These are phyloP conservation scores for Moricandia moricandioides DNA, from an alignment of 345 rosid species.

Conservation along the genomic window DNA sequence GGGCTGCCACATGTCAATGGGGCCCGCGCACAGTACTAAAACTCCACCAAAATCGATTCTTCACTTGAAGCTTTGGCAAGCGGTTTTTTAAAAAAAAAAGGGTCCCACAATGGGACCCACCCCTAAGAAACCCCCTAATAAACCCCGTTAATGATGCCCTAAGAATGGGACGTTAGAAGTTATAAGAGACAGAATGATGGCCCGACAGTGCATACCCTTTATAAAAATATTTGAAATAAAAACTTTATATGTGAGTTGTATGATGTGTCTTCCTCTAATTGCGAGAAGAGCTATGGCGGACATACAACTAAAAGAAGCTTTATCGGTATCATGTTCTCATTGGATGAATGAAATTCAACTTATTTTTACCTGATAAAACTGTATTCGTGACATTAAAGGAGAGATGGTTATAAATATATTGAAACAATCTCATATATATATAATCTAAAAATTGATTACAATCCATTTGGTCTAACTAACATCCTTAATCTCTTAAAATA, in stretches of 20 bases:
- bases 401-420: background rate
- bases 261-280: slow-evolving; percentile 32
- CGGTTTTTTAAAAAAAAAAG: no score
- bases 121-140: no score
- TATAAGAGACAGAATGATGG: slow-evolving; percentile 33
- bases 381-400: background rate
- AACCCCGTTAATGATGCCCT: no score
- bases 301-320: slow-evolving; percentile 2
- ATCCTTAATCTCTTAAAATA: background rate
- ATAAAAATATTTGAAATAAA: background rate
- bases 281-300: background rate
- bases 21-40: no score
- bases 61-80: no score
- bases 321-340: slow-evolving; percentile 19
- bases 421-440: background rate
- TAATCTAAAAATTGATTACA: background rate
- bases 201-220: slow-evolving; percentile 12
- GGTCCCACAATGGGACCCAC: no score
- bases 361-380: background rate
- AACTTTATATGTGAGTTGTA: slow-evolving; percentile 15
- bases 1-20: no score
- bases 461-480: background rate
- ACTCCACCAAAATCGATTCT: no score
- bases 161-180: no score
- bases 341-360: slow-evolving; percentile 9